phyloP scores from a whole-genome alignment of 2,329 filamentous ascomycete genomes.

The Alternaria panax region DNA sequence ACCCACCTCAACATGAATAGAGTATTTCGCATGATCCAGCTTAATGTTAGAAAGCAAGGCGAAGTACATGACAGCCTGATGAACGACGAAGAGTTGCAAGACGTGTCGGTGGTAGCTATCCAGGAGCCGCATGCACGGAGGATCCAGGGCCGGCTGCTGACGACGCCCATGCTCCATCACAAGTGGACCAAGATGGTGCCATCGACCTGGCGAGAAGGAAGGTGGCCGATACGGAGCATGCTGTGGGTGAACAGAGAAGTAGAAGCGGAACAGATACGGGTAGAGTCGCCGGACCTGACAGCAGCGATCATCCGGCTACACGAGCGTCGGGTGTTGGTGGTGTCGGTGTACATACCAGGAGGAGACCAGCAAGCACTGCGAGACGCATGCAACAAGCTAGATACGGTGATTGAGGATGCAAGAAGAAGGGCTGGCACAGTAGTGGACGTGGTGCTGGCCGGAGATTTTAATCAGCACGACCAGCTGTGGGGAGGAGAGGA shows the following conservation, averaged over 20 bases:
- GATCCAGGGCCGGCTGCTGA: conserved; percentile 14
- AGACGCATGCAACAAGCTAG: conserved; percentile 7
- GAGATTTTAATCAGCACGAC: conserved; percentile 23
- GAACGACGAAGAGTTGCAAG: conserved; percentile 18
- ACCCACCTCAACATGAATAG: conserved; percentile 7
- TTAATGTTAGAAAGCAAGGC: conserved; percentile 16
- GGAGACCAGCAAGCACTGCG: conserved; percentile 7
- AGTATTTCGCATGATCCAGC: conserved; percentile 4
- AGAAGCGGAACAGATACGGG: conserved; percentile 10
- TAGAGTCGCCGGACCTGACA: conserved; percentile 13
- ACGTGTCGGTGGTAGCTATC: conserved; percentile 9
- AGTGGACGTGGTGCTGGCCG: conserved; percentile 18
- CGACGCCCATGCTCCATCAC: conserved; percentile 11
- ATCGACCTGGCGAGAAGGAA: conserved; percentile 11
- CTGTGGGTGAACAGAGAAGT: conserved; percentile 11
- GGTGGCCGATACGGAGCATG: conserved; percentile 13
- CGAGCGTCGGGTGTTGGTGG: conserved; percentile 11
- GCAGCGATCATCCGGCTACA: conserved; percentile 11
- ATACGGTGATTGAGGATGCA: conserved; percentile 2
- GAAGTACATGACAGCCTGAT: conserved; percentile 12
- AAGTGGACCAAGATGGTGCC: conserved; percentile 14
- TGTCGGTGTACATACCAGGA: conserved; percentile 15
- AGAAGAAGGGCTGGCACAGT: conserved; percentile 12
- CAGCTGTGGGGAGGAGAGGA: conserved; percentile 19
- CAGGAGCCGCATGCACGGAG: conserved; percentile 13